Evolutionary conservation across 495 filamentous ascomycete genomes (phyloP), one percentile per base, ranked within the genome.

Genomic region (Aspergillus panamensis): DNA sequence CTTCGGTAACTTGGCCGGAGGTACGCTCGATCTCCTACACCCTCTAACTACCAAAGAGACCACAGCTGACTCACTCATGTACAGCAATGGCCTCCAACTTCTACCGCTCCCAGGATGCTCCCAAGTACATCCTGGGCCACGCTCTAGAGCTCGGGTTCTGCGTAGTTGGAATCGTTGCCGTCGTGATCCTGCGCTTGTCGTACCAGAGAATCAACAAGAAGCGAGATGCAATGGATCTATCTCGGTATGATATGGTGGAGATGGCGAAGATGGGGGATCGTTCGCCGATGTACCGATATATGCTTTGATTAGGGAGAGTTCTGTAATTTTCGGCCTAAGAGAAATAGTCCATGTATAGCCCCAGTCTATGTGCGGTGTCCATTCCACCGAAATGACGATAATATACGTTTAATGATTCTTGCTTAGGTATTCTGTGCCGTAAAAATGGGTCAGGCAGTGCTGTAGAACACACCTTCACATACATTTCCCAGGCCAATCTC

Each of bases 21-120:
- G 73, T 75, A 65, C 48, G 57, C 33, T 14, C n/a, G 37, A 9
- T 19, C 16, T 13, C n/a, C 31, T 33, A 29, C 35, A n/a, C 8
- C 7, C n/a, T 29, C 12, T 32, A 8, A 16, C 12, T 13, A 17
- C 30, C 9, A 10, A 4, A 20, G 6, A 0, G 16, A 20, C 0
- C 8, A 25, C 10, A 0, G 8, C 1, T 13, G 0, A n/a, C 35
- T 12, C 0, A 13, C 9, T 32, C 17, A 43, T 19, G 33, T 13
- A 3, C 20, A 81, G 77, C 87, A 1, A 89, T 91, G 82, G 82
- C 87, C 0, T 84, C 83, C 2, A 91, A 92, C 62, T 91, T 92
- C 68, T 92, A 92, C 63, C 82, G 88, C 14, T 59, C 73, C 6
- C 73, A 75, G 21, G 87, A 92, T 60, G 71, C 74, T 7, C 87